Conservation (phyloP, 202 grass and related monocot genomes). For the Saccharum hybrid region DNA sequence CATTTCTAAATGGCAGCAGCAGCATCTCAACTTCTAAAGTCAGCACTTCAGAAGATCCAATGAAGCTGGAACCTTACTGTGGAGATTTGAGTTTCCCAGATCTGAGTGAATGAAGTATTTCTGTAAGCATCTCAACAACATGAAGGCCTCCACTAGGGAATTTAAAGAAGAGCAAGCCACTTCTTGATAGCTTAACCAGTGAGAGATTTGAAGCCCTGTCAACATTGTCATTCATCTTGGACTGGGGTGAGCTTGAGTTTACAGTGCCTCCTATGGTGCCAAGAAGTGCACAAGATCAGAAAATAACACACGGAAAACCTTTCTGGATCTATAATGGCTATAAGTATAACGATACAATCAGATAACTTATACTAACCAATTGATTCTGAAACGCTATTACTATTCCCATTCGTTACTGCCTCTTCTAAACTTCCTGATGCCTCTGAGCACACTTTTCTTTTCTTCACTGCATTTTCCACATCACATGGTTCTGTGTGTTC, state of each 20-base stretch:
- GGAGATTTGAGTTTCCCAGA: conserved; percentile 74
- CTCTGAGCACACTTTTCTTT: conserved; percentile 73
- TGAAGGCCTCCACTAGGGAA: conserved; percentile 61
- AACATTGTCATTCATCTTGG: conserved; percentile 45
- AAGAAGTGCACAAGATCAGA: conserved; percentile 38
- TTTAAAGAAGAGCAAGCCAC: conserved; percentile 85
- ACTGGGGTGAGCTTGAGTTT: conserved; percentile 41
- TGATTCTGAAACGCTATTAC: conserved; percentile 41
- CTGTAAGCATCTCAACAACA: conserved; percentile 68
- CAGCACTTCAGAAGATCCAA: conserved; percentile 25
- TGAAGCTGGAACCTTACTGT: conserved; percentile 59
- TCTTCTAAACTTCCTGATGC: conserved; percentile 46
- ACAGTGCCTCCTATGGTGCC: conserved; percentile 43
- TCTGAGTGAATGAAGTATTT: conserved; percentile 69
- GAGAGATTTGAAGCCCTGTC: conserved; percentile 60
- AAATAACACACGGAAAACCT: neutral
- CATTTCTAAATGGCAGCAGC: neutral
- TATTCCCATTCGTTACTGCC: conserved; percentile 35
- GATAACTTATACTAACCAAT: conserved; percentile 52
- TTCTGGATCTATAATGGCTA: too few species aligned
- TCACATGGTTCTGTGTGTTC: conserved; percentile 50
- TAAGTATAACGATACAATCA: neutral
- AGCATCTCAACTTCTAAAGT: conserved; percentile 30
- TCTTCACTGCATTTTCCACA: conserved; percentile 55
- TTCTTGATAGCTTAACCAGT: conserved; percentile 86